A percentile compares a stretch with the other conserved stretches of the same genome.
phyloP scores from a whole-genome alignment of 2,329 filamentous ascomycete genomes.

The Fusarium sambucinum region DNA sequence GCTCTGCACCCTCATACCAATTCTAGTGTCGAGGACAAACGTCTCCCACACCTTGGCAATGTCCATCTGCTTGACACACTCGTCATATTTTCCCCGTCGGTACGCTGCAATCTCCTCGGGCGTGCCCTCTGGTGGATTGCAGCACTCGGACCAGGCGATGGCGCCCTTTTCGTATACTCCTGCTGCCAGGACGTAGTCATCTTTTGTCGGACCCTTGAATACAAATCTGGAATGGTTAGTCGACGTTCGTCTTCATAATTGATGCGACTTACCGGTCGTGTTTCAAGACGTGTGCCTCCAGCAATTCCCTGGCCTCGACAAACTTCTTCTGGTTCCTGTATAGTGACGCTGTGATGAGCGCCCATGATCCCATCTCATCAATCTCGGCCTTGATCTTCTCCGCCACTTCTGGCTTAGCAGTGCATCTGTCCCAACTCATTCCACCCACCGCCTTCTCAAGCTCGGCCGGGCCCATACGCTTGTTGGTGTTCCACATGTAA shows the following conservation, averaged over 20 bases:
- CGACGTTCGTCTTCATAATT: not conserved
- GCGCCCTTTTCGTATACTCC: slow-evolving; percentile 90
- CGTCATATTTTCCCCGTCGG: slow-evolving; percentile 63
- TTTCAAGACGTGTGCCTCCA: slow-evolving; percentile 73
- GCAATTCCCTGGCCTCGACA: slow-evolving; percentile 72
- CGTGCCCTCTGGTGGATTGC: slow-evolving; percentile 53
- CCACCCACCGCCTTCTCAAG: slow-evolving; percentile 72
- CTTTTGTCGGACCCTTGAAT: slow-evolving; percentile 71
- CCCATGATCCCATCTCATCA: slow-evolving; percentile 73
- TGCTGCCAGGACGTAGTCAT: slow-evolving; percentile 78
- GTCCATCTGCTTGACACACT: slow-evolving; percentile 74
- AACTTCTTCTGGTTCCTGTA: slow-evolving; percentile 72
- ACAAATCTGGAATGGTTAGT: slow-evolving; percentile 54
- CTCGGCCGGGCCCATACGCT: slow-evolving; percentile 77
- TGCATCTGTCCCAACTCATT: slow-evolving; percentile 75
- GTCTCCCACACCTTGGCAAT: slow-evolving; percentile 77
- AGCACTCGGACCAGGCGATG: slow-evolving; percentile 79
- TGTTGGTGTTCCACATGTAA: slow-evolving; percentile 92
- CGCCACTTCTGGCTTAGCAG: slow-evolving; percentile 57
- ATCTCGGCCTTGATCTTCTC: slow-evolving; percentile 63
- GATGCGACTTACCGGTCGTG: slow-evolving; percentile 69
- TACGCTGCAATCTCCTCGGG: slow-evolving; percentile 53
- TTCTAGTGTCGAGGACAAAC: slow-evolving; percentile 79
- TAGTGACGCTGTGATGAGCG: slow-evolving; percentile 75
- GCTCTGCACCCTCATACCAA: slow-evolving; percentile 79